These are phyloP conservation scores for Lactifluus piperatus DNA, from an alignment of 768 basidiomycete species.

Conservation along the genomic window DNA sequence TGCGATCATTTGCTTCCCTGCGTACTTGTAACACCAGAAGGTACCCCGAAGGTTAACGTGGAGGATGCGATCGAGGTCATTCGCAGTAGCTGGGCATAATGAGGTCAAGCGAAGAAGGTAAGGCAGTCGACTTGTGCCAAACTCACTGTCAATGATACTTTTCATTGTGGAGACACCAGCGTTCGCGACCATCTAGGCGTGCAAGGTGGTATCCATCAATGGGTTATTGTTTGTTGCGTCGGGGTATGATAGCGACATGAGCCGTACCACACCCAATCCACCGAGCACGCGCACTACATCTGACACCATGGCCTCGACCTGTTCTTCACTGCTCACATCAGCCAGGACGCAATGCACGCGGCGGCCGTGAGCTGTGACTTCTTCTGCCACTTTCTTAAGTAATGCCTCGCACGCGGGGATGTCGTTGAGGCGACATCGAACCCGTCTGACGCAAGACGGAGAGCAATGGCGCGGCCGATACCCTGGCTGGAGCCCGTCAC, in stretches of 20 bases:
- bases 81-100: constrained; percentile 13
- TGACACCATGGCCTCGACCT: constrained; percentile 24
- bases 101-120: background rate
- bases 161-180: constrained; percentile 20
- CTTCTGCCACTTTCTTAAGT: constrained; percentile 24
- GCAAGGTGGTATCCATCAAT: background rate
- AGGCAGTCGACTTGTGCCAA: background rate
- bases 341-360: constrained; percentile 18
- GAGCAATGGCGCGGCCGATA: constrained; percentile 26
- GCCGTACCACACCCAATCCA: constrained; percentile 27
- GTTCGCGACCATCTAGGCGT: constrained; percentile 23
- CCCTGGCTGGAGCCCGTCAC: constrained; percentile 20
- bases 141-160: constrained; percentile 20
- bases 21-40: constrained; percentile 23
- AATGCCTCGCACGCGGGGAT: constrained; percentile 23
- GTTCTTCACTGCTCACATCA: constrained; percentile 17
- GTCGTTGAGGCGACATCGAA: constrained; percentile 29
- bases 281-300: constrained; percentile 22
- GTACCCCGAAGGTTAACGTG: constrained; percentile 20
- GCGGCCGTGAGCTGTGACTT: constrained; percentile 17
- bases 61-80: constrained; percentile 20
- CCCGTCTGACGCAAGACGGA: constrained; percentile 30
- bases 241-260: background rate
- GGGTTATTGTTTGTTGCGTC: background rate
- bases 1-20: constrained; percentile 22